Conservation (phyloP, 164 flowering plant genomes). For the Magnolia changhungtana region DNA sequence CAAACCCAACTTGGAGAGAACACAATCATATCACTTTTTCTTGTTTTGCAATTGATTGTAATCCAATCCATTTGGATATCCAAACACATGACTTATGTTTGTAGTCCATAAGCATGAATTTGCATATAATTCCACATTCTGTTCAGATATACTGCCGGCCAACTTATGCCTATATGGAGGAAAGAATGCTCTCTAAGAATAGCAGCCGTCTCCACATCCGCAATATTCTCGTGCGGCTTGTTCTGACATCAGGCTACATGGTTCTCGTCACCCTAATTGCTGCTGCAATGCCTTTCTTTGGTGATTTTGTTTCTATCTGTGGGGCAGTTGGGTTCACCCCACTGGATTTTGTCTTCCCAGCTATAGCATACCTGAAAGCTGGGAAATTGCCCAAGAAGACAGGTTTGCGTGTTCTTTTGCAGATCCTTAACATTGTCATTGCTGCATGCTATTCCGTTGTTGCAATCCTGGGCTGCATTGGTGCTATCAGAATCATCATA, state of each 20-base stretch:
- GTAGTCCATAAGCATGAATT: neutral
- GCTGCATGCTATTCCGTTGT: slow-evolving; percentile 52
- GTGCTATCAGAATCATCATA: slow-evolving; percentile 42
- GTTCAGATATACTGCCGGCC: slow-evolving; percentile 66
- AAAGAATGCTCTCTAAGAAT: slow-evolving; percentile 18
- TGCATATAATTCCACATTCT: neutral
- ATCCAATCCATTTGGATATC: neutral
- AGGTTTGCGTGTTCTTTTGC: slow-evolving; percentile 14
- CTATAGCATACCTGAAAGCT: slow-evolving; percentile 48
- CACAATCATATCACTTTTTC: neutral
- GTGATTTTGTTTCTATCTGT: slow-evolving; percentile 61
- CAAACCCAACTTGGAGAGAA: neutral
- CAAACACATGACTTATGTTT: neutral
- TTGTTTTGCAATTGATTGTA: neutral
- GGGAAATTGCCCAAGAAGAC: slow-evolving; percentile 37
- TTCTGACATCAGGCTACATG: slow-evolving; percentile 36
- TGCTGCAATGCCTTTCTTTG: slow-evolving; percentile 69
- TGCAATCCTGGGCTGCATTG: slow-evolving; percentile 55
- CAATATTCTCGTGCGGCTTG: slow-evolving; percentile 22
- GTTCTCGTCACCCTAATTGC: slow-evolving; percentile 38
- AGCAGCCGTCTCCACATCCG: neutral
- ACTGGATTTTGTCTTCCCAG: slow-evolving; percentile 59
- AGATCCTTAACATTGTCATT: slow-evolving; percentile 34
- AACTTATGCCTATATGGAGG: slow-evolving; percentile 47
- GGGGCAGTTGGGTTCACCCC: slow-evolving; percentile 74